Evolutionary conservation across 2,329 filamentous ascomycete genomes (phyloP).

Genomic region (Aphanocladium album): DNA sequence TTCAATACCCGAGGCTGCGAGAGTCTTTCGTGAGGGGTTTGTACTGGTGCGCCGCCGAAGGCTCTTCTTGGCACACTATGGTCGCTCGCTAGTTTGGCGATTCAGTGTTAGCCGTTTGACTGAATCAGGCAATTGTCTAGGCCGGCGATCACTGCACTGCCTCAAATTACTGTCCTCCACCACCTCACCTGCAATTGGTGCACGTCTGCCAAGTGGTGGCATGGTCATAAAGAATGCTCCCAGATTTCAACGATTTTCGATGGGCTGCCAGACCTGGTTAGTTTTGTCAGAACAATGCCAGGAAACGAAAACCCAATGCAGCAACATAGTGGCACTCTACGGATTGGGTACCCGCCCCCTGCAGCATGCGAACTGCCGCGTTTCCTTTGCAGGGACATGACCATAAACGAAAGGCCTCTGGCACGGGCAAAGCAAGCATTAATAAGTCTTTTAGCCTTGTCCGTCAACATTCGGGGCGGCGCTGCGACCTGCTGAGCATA

Average conservation of each 20-base stretch:
- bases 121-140: neutral
- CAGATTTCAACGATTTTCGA: conserved; percentile 2
- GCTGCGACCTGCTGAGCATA: neutral
- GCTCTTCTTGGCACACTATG: neutral
- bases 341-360: neutral
- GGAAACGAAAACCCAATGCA: neutral
- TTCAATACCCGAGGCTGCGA: neutral
- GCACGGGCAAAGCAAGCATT: neutral
- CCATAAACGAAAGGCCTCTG: neutral
- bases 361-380: conserved; percentile 7
- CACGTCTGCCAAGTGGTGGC: neutral
- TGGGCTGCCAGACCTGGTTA: neutral
- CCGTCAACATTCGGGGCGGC: neutral
- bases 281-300: neutral
- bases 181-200: neutral
- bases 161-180: neutral
- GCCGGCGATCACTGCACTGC: neutral
- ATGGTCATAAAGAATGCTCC: neutral
- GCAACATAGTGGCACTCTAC: neutral
- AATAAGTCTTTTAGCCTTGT: neutral
- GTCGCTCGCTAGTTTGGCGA: neutral
- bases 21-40: neutral
- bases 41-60: neutral
- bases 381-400: neutral
- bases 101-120: neutral